phyloP scores from a whole-genome alignment of 176 grass and related monocot species.

The Ampelocalamus luodianensis region DNA sequence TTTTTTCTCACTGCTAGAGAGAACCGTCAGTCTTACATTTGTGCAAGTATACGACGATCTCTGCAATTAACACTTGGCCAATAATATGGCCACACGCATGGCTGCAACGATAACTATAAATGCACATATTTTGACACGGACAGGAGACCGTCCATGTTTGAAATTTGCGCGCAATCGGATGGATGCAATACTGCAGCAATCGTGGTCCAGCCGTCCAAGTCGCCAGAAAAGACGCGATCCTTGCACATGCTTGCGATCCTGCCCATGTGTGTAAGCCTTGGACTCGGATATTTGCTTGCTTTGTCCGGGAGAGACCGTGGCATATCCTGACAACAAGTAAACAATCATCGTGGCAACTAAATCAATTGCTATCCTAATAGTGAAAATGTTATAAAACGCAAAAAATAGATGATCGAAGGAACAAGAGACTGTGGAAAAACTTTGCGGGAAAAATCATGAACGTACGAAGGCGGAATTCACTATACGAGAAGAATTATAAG shows the following conservation, averaged over 20 bases:
- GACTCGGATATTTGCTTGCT: neutral
- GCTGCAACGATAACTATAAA: no score
- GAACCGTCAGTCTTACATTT: neutral
- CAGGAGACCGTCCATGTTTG: neutral
- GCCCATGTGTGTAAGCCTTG: neutral
- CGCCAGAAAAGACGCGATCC: slow-evolving; percentile 1
- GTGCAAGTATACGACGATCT: neutral
- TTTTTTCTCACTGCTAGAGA: neutral
- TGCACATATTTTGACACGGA: neutral
- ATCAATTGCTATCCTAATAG: neutral
- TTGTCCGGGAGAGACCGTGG: no score
- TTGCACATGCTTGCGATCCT: slow-evolving; percentile 10
- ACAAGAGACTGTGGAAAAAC: no score
- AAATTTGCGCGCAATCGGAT: neutral
- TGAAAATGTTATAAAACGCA: no score
- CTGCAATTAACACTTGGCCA: neutral
- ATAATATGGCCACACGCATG: no score
- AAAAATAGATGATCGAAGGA: no score
- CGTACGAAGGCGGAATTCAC: no score
- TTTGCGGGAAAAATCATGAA: no score
- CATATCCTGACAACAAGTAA: neutral
- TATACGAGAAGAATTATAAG: no score
- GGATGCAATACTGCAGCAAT: neutral
- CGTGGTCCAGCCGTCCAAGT: slow-evolving; percentile 42
- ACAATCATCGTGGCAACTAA: neutral